Evolutionary conservation across 2,329 filamentous ascomycete species (phyloP).

Genomic region (Colletotrichum endophyticum): DNA sequence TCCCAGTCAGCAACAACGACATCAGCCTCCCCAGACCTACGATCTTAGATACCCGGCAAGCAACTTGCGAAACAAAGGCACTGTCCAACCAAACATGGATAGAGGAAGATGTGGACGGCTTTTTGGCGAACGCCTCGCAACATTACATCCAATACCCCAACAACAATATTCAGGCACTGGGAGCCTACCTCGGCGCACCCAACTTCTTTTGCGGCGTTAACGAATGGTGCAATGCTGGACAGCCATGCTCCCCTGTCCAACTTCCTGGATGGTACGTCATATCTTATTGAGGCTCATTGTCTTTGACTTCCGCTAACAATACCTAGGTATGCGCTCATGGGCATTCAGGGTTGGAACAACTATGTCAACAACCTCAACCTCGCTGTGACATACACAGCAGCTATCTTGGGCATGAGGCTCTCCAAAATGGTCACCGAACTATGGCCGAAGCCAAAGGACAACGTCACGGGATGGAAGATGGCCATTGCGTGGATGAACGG

Average conservation of each 20-base stretch:
- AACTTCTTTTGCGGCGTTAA: conserved; percentile 21
- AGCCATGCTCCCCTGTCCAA: conserved; percentile 18
- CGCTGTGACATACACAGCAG: not conserved
- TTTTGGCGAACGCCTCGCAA: not conserved
- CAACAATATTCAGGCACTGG: conserved; percentile 18
- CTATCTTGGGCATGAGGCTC: not conserved
- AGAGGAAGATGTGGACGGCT: not conserved
- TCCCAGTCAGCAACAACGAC: not conserved
- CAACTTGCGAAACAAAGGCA: not conserved
- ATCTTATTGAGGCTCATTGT: not conserved
- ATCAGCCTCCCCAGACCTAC: not conserved
- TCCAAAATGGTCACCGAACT: not conserved
- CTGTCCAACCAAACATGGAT: not conserved
- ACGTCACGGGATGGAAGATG: not conserved
- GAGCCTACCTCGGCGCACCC: conserved; percentile 10
- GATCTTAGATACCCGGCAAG: not conserved
- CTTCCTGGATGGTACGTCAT: conserved; percentile 10
- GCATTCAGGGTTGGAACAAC: conserved; percentile 14
- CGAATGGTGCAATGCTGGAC: conserved; percentile 17
- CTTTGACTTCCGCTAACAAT: not conserved
- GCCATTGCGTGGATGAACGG: not conserved
- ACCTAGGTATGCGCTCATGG: conserved; percentile 11
- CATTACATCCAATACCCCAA: not conserved
- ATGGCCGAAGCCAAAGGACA: not conserved
- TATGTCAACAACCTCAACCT: conserved; percentile 17